Evolutionary conservation across 202 grass and related monocot genomes (phyloP).

Genomic region (Thinopyrum obtusiflorum): DNA sequence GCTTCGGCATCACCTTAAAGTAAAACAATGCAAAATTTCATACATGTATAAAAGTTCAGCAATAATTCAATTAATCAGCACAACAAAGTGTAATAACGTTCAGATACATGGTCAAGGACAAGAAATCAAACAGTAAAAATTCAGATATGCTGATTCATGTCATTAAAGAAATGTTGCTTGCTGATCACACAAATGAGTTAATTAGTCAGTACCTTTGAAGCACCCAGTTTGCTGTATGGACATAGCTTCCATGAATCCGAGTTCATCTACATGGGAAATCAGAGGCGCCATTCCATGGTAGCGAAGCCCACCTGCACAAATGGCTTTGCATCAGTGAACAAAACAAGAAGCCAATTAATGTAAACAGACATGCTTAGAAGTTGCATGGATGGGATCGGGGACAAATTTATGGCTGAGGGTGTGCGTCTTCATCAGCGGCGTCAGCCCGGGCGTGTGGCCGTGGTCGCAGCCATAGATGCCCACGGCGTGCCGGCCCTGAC

Average conservation of each 20-base stretch:
- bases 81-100: not conserved
- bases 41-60: too few relatives aligned
- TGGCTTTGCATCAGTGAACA: not conserved
- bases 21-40: too few relatives aligned
- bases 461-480: slow-evolving; percentile 78
- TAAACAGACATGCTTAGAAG: not conserved
- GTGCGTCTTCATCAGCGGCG: slow-evolving; percentile 94
- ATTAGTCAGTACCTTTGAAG: slow-evolving; percentile 56
- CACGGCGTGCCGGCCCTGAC: not conserved
- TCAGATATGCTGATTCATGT: not conserved
- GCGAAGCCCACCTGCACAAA: slow-evolving; percentile 65
- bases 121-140: not conserved
- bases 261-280: slow-evolving; percentile 84
- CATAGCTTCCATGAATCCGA: slow-evolving; percentile 73
- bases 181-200: not conserved
- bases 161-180: not conserved
- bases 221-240: slow-evolving; percentile 83
- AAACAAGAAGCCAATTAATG: not conserved
- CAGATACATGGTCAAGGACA: not conserved
- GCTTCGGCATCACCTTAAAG: too few relatives aligned
- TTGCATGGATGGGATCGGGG: slow-evolving; percentile 79
- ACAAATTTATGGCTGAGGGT: slow-evolving; percentile 85
- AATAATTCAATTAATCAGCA: too few relatives aligned
- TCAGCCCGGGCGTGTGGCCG: slow-evolving; percentile 71
- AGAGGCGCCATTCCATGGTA: slow-evolving; percentile 95